Conservation (phyloP, 163 green algal genomes). For the Smithsoniella earleae region DNA sequence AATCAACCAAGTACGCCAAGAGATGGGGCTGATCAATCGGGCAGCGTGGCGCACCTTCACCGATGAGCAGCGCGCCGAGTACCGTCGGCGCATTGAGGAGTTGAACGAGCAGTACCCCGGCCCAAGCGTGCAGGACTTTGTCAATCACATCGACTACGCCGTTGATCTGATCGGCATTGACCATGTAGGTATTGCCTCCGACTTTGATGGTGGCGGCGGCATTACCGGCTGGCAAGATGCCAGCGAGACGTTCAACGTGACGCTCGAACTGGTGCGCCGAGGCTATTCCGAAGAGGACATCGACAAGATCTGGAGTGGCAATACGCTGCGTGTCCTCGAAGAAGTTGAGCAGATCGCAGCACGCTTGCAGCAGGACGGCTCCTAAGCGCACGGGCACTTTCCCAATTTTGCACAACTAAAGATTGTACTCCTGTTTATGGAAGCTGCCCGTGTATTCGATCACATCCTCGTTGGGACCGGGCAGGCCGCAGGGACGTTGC, state of each 20-base stretch:
- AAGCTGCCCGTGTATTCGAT: too few species aligned
- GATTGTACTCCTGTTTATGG: too few species aligned
- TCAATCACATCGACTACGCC: neutral
- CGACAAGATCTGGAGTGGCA: too few species aligned
- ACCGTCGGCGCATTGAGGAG: neutral
- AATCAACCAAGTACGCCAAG: neutral
- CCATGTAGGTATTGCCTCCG: neutral
- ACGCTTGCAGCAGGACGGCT: too few species aligned
- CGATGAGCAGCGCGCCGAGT: neutral
- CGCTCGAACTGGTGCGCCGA: too few species aligned
- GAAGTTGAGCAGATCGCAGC: too few species aligned
- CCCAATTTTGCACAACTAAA: too few species aligned
- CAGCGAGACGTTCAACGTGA: conserved; percentile 2
- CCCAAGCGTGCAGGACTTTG: neutral
- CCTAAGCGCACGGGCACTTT: too few species aligned
- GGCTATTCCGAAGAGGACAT: too few species aligned
- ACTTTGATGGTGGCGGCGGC: neutral
- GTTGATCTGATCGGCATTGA: conserved; percentile 3
- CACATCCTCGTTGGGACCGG: too few species aligned
- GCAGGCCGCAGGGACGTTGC: too few species aligned
- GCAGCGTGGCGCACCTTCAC: neutral
- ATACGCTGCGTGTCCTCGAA: too few species aligned
- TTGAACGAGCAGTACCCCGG: neutral
- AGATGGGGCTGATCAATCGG: neutral
- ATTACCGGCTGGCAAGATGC: neutral